Percentiles rank a stretch among this genome's conserved stretches.
Evolutionary conservation across 73 alveolate genomes (phyloP).

Genomic region (Symbiodinium natans): DNA sequence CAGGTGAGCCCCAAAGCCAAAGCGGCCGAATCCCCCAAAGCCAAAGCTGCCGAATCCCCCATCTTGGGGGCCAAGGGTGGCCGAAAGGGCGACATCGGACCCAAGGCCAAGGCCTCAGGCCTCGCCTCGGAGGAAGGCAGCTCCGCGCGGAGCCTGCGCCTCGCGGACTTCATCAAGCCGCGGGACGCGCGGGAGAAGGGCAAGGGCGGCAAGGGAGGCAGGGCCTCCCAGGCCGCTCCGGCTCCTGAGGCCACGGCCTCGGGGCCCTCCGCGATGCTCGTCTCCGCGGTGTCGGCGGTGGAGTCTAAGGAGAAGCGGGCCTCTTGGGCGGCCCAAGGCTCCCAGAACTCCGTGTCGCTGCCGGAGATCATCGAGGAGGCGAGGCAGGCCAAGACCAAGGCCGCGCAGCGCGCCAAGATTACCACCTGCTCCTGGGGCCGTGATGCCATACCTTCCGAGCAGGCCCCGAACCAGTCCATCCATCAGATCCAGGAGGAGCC

Average conservation of each 20-base stretch:
- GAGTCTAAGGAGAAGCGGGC: constrained; percentile 1
- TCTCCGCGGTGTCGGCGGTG: constrained; percentile 67
- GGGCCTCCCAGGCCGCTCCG: neutral
- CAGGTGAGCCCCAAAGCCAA: constrained; percentile 45
- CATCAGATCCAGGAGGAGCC: constrained; percentile 74
- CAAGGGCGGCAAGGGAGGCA: constrained; percentile 15
- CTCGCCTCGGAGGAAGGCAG: constrained; percentile 26
- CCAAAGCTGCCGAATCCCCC: neutral
- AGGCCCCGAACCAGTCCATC: constrained; percentile 60
- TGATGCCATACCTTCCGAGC: constrained; percentile 83
- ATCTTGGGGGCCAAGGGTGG: constrained; percentile 43
- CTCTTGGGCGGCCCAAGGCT: too few relatives aligned
- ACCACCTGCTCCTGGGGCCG: constrained; percentile 90
- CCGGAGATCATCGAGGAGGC: neutral
- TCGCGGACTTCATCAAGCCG: constrained; percentile 66
- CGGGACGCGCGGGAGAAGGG: constrained; percentile 16
- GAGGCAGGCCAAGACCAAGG: neutral
- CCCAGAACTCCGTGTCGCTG: neutral
- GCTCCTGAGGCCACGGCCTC: neutral
- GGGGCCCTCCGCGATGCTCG: constrained; percentile 79
- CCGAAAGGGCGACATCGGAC: constrained; percentile 1
- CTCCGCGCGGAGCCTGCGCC: constrained; percentile 26
- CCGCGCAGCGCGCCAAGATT: neutral
- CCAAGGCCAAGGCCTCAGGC: neutral
- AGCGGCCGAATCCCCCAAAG: constrained; percentile 13